phyloP scores from a whole-genome alignment of 345 rosid species.

The Corchorus olitorius region DNA sequence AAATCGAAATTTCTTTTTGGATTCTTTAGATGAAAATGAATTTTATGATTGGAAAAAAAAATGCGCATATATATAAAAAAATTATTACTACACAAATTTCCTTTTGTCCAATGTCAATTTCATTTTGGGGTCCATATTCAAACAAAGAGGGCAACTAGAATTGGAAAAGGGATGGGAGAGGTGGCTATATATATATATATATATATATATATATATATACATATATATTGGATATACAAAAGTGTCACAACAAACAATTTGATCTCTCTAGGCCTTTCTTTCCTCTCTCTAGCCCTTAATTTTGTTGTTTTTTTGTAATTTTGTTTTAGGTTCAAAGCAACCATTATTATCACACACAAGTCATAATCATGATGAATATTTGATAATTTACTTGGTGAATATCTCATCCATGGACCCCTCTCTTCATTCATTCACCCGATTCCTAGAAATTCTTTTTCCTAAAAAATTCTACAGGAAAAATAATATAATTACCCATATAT shows the following conservation, averaged over 20 bases:
- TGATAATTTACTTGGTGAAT: neutral
- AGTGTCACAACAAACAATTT: neutral
- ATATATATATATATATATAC: too few species aligned
- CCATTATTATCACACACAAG: conserved; percentile 26
- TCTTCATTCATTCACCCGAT: neutral
- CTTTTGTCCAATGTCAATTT: neutral
- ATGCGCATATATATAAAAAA: too few species aligned
- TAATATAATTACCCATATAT: neutral
- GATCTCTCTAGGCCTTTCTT: conserved; percentile 8
- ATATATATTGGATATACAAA: too few species aligned
- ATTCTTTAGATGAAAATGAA: too few species aligned
- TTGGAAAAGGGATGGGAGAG: neutral
- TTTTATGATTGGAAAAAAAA: neutral
- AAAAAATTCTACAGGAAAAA: neutral
- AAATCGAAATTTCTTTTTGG: too few species aligned
- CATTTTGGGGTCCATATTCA: neutral
- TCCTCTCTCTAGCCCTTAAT: neutral
- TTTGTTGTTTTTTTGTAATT: conserved; percentile 27
- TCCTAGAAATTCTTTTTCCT: neutral
- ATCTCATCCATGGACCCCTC: neutral
- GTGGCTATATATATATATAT: too few species aligned
- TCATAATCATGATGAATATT: conserved; percentile 28
- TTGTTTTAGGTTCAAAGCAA: conserved; percentile 39
- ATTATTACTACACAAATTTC: too few species aligned
- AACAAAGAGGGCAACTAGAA: neutral